Evolutionary conservation across 2,329 filamentous ascomycete genomes (phyloP).

Genomic region (Penicillium carneum): DNA sequence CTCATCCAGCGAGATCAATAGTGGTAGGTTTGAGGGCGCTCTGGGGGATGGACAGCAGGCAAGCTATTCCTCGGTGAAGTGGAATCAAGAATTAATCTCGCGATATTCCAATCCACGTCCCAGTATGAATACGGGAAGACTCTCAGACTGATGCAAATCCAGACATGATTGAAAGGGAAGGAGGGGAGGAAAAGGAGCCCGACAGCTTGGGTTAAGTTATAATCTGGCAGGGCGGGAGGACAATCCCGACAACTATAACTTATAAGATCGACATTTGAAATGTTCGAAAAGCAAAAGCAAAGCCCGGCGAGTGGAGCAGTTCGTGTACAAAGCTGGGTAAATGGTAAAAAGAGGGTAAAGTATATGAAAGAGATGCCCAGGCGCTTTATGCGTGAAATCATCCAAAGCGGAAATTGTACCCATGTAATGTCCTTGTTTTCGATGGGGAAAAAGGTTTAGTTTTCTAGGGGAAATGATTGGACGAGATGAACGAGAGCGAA

Average conservation of each 20-base stretch:
- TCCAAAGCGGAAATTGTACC: not conserved
- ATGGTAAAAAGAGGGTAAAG: not conserved
- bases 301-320: constrained; percentile 28
- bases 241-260: constrained; percentile 41
- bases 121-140: constrained; percentile 14
- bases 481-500: not conserved
- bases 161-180: constrained; percentile 10
- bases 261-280: constrained; percentile 33
- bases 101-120: constrained; percentile 23
- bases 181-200: constrained; percentile 37
- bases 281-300: constrained; percentile 21
- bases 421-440: constrained; percentile 9
- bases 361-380: constrained; percentile 3
- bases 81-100: constrained; percentile 17
- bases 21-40: constrained; percentile 5
- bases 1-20: constrained; percentile 8
- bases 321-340: constrained; percentile 30
- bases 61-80: constrained; percentile 12
- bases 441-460: not conserved
- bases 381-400: constrained; percentile 17
- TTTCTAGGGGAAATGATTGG: constrained; percentile 5
- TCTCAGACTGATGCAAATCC: constrained; percentile 12
- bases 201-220: constrained; percentile 50
- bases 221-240: constrained; percentile 44
- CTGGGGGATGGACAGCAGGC: constrained; percentile 14